Base-by-base conservation (phyloP, 1,284 basidiomycete species). In the Psilocybe mexicana region DNA sequence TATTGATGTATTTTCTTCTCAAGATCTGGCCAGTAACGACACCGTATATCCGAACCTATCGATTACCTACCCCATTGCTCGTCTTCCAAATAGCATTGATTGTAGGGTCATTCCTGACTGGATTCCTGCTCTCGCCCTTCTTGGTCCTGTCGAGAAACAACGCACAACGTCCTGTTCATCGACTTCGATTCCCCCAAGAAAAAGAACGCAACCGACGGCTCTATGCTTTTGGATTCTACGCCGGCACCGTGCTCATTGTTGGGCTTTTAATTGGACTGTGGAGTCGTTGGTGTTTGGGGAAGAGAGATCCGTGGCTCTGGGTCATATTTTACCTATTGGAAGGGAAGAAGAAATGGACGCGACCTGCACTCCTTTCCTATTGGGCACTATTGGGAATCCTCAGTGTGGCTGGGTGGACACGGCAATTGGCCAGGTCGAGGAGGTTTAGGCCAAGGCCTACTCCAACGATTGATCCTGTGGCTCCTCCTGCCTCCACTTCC, bases 61-160 rank as follows among this genome's bases (percentile, higher is more conserved):
- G 97, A 36, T 79, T 95, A 1, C 96, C 97, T 2, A 97, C 93
- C 0, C 95, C 96, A 2, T 81, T 99, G 10, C 81, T 99, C 48
- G 85, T 91, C 49, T 96, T 95, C 72, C 97, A 99, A 71, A 83
- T 96, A 43, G 94, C 97, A 0, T 82, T 99, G 38, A 91, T 99
- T 49, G 93, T 92, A 7, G 97, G 97, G 26, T 92, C 94, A 0
- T 86, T 99, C 58, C 79, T 98, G 25, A 88, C 90, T 12, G 97
- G 97, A 4, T 94, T 98, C 73, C 78, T 98, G 10, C 85, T 99
- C n/a, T 94, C 94, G 0, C 97, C 97, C 0, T 80, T 99, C 8
- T 88, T 99, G 14, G 90, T 95, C 55, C 83, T 98, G 14, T 97
- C 95, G 12, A 86, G 97, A 0, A 89, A 95, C 69, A 91, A 97